Evolutionary conservation across 805 yeast genomes (phyloP), one percentile per base, ranked within the genome.

Genomic region (Candida xiaguanensis): DNA sequence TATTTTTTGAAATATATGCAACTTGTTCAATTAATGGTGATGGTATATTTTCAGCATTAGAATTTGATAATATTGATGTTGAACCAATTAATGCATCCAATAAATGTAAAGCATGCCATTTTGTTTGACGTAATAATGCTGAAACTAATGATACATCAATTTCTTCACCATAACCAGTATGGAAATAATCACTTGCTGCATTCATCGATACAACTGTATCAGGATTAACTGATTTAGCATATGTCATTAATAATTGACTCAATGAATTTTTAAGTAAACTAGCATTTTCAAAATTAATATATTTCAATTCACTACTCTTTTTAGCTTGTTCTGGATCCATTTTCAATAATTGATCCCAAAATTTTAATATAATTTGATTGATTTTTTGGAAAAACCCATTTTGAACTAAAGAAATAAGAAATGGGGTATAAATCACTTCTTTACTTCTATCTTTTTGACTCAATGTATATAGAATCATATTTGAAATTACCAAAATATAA

Each of bases 401-500:
- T 49, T 80, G 81, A 40, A 79, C 60, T 32, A 80, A 68, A n/a
- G 72, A 53, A 17, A 79, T 64, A 2, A 63, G 56, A 44, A 76
- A 55, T 0, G 75, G 50, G 0, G 75, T 65, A 25, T 65, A 67
- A 4, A 69, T 38, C 2, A 41, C 11, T 14, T 53, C 57, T 34
- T 49, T 50, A 11, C 51, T 50, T 41, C 59, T 43, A 14, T 56
- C 61, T 27, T 46, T 52, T 15, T 48, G 55, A 11, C 47, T 44
- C 16, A 55, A 56, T 12, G 74, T 72, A 40, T 74, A 66, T 18
- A 75, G 52, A 19, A 65, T 63, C 4, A 51, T 43, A 41, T 72
- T 61, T 2, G 67, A 36, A 28, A 36, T 44, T 38, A 3, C 47
- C 48, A 16, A 27, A 56, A 67, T 12, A 53, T 50, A 41, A 65